Conservation (phyloP, 1,139 yeast species). For the Saccharomyces hybrid region DNA sequence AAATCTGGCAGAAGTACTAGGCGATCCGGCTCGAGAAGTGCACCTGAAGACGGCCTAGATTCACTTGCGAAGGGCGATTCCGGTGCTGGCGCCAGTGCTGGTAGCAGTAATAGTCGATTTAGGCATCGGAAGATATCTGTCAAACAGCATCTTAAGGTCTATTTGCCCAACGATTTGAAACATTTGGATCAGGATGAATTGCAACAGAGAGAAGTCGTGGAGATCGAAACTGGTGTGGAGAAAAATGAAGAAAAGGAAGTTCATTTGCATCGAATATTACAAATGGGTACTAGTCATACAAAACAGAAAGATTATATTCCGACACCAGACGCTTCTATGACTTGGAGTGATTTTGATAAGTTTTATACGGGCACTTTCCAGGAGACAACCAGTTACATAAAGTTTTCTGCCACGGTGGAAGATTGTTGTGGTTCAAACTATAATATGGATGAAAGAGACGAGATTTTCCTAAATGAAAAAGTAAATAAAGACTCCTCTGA, state of each 20-base stretch:
- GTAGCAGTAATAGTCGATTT: slow-evolving; percentile 43
- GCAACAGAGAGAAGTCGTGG: slow-evolving; percentile 74
- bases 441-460: slow-evolving; percentile 88
- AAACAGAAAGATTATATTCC: slow-evolving; percentile 74
- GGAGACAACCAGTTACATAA: slow-evolving; percentile 75
- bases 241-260: slow-evolving; percentile 97
- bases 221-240: slow-evolving; percentile 96
- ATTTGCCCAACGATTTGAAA: slow-evolving; percentile 73
- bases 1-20: not conserved
- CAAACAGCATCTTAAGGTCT: slow-evolving; percentile 74
- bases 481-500: slow-evolving; percentile 36
- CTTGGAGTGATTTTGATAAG: slow-evolving; percentile 70
- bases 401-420: slow-evolving; percentile 90
- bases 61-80: not conserved
- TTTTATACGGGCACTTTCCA: slow-evolving; percentile 62
- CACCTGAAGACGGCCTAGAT: not conserved
- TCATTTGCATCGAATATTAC: slow-evolving; percentile 77
- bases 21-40: not conserved
- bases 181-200: slow-evolving; percentile 64
- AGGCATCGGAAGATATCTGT: slow-evolving; percentile 84
- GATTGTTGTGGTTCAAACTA: slow-evolving; percentile 84
- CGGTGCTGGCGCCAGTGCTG: slow-evolving; percentile 5
- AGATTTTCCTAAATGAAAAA: slow-evolving; percentile 44
- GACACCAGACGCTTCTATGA: slow-evolving; percentile 87
- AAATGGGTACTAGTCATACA: slow-evolving; percentile 28